A percentile compares a stretch with the other conserved stretches of the same genome.
phyloP scores from a whole-genome alignment of 2,329 filamentous ascomycete genomes.

The Epichloe sibirici region DNA sequence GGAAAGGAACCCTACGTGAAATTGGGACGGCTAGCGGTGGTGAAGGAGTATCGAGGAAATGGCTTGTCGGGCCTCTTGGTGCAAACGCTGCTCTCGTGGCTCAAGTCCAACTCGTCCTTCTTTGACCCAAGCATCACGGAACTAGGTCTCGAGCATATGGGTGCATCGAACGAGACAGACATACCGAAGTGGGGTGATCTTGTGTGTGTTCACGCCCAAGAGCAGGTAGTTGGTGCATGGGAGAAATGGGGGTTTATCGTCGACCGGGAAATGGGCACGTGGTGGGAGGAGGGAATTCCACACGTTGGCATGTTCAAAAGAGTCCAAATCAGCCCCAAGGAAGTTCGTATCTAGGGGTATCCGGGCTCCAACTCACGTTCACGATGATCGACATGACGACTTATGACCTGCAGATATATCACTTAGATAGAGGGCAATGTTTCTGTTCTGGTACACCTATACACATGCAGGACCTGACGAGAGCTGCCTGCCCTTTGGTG shows the following conservation, averaged over 20 bases:
- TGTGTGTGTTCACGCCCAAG: conserved; percentile 70
- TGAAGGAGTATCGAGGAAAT: conserved; percentile 50
- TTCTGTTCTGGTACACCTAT: background rate
- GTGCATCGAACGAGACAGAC: conserved; percentile 23
- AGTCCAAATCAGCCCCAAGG: conserved; percentile 23
- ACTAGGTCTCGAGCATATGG: conserved; percentile 31
- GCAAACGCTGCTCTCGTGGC: conserved; percentile 55
- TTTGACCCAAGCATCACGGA: conserved; percentile 39
- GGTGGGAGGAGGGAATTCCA: conserved; percentile 73
- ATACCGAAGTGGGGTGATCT: conserved; percentile 60
- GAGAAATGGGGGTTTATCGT: conserved; percentile 57
- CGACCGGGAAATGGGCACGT: conserved; percentile 62
- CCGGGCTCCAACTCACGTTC: background rate
- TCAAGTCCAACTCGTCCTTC: conserved; percentile 43
- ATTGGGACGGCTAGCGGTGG: conserved; percentile 64
- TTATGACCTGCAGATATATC: background rate
- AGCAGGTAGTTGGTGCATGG: conserved; percentile 53
- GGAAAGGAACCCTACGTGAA: conserved; percentile 68
- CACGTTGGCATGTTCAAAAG: conserved; percentile 73
- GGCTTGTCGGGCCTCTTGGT: conserved; percentile 56
- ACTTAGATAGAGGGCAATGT: background rate
- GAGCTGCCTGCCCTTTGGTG: too few species aligned
- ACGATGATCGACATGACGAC: background rate
- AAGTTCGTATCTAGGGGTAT: conserved; percentile 12
- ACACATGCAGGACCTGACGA: too few species aligned